Base-by-base conservation (phyloP, 805 yeast genomes). In the Saccharomycopsis sp. region DNA sequence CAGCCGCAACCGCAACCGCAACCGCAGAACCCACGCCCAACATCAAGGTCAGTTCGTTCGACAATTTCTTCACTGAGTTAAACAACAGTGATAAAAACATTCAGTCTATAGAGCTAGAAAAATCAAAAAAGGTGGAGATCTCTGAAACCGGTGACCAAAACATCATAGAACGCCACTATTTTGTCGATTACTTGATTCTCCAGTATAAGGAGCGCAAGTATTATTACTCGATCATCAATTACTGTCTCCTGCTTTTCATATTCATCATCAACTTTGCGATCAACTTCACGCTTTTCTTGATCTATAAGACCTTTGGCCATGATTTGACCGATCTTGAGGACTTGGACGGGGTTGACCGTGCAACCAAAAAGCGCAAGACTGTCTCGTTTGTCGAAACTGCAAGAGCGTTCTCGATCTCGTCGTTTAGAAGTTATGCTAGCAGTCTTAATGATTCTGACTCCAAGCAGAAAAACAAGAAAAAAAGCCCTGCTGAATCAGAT, bases 111-210 rank as follows among this genome's bases (percentile, higher is more conserved):
- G 12, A n/a, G 22, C 22, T 7, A 3, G 22, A 44, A 19, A 44
- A 44, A 12, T 7, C 22, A 5, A 17, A 44, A 44, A 44, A 44
- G 20, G 49, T 7, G 7, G 50, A n/a, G 23, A 15, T n/a, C 25
- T 3, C 50, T 2, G 20, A 41, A 8, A 29, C 22, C 24, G 17
- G 3, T 20, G 17, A 20, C 7, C 23, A 53, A 8, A n/a, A 34
- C 5, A 5, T 8, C 14, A 53, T 19, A 8, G 52, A 49, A 15
- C 49, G 50, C 29, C 51, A 60, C 49, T 42, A 49, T 12, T 60
- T 57, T 53, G 59, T 60, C 1, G 63, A 60, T 5, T 53, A 54
- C n/a, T 58, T 58, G 20, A 22, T 58, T 23, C 51, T 29, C 3
- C 55, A 41, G 38, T 60, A 53, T 25, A 60, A 54, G 49, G 63